phyloP scores from a whole-genome alignment of 2,329 filamentous ascomycete genomes.

The Paramyrothecium sp. region DNA sequence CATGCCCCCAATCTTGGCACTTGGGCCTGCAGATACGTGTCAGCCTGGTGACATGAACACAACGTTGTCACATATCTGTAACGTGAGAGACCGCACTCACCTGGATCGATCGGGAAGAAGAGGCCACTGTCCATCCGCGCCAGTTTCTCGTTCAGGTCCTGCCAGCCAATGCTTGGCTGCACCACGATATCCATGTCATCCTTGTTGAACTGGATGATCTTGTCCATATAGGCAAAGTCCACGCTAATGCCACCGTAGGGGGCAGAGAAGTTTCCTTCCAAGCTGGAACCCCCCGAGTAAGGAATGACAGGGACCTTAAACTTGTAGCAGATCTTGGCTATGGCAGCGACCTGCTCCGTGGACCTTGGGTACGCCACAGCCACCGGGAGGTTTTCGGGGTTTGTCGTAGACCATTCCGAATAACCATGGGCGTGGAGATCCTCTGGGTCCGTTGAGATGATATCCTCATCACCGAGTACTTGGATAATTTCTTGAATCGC shows the following conservation, averaged over 20 bases:
- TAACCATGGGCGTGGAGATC: slow-evolving; percentile 63
- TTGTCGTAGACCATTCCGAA: slow-evolving; percentile 64
- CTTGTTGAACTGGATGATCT: slow-evolving; percentile 74
- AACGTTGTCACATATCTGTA: background rate
- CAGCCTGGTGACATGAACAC: background rate
- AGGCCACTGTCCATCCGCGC: slow-evolving; percentile 70
- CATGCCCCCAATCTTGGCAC: slow-evolving; percentile 80
- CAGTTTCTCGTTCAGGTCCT: slow-evolving; percentile 74
- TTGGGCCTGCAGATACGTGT: slow-evolving; percentile 40
- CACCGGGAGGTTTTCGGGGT: slow-evolving; percentile 59
- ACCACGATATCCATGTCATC: slow-evolving; percentile 93
- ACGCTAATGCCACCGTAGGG: slow-evolving; percentile 85
- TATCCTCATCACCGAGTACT: slow-evolving; percentile 47
- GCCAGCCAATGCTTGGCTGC: slow-evolving; percentile 90
- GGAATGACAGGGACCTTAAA: slow-evolving; percentile 82
- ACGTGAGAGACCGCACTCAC: slow-evolving; percentile 32
- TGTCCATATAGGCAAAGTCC: slow-evolving; percentile 86
- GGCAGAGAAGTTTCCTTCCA: slow-evolving; percentile 89
- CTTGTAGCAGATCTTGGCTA: slow-evolving; percentile 70
- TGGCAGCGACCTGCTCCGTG: slow-evolving; percentile 58
- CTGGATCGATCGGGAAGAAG: slow-evolving; percentile 90
- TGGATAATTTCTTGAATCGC: slow-evolving; percentile 55
- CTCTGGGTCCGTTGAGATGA: slow-evolving; percentile 62
- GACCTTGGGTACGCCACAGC: slow-evolving; percentile 63
- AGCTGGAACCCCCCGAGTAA: slow-evolving; percentile 80